Evolutionary conservation across 495 filamentous ascomycete species (phyloP).

Genomic region (Paragyromitra xinjiangensis): DNA sequence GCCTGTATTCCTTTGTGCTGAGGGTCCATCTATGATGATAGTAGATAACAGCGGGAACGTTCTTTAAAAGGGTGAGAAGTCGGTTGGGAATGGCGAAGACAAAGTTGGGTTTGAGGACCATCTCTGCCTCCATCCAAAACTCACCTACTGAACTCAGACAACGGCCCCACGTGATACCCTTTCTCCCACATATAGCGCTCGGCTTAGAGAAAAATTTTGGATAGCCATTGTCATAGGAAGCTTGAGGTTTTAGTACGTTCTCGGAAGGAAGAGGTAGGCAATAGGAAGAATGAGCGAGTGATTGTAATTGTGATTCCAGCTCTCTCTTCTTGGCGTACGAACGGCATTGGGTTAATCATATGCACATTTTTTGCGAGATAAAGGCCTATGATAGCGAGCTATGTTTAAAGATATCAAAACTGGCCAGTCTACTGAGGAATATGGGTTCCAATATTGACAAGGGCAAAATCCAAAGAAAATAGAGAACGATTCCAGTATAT

Average conservation of each 20-base stretch:
- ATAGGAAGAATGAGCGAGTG: neutral
- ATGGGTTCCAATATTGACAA: neutral
- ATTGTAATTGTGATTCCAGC: conserved; percentile 4
- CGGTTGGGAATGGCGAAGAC: neutral
- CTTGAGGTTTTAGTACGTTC: neutral
- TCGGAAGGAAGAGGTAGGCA: neutral
- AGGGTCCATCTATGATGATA: neutral
- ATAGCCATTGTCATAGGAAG: neutral
- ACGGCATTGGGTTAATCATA: conserved; percentile 8
- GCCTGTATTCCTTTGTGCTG: too few species aligned
- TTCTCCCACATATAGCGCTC: neutral
- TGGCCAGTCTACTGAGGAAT: neutral
- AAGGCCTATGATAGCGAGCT: neutral
- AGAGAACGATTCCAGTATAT: neutral
- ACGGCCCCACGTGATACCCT: neutral
- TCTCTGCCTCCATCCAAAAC: neutral
- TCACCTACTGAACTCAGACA: neutral
- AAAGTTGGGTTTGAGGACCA: neutral
- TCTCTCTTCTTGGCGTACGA: conserved; percentile 6
- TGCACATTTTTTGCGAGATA: neutral
- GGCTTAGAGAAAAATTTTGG: neutral
- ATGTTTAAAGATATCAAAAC: neutral
- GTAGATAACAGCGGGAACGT: neutral
- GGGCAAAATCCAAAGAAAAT: neutral
- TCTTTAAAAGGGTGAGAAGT: neutral